A percentile compares a stretch with the other conserved stretches of the same genome.
phyloP scores from a whole-genome alignment of 2,329 filamentous ascomycete genomes.

The Peltaster fructicola region DNA sequence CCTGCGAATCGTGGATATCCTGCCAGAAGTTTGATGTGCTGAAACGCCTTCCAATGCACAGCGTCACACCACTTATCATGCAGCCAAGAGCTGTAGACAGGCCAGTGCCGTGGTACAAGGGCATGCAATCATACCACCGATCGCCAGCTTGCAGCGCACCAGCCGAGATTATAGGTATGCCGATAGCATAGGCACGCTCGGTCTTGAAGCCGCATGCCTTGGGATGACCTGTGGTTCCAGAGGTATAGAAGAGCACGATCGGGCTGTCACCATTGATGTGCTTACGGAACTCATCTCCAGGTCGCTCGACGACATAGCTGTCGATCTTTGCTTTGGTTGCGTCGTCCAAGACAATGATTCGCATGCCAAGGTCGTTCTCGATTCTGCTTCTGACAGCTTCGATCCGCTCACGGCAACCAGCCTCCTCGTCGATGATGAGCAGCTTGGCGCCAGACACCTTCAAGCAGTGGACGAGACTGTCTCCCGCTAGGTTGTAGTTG shows the following conservation, averaged over 20 bases:
- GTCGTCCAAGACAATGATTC: slow-evolving; percentile 35
- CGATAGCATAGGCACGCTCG: slow-evolving; percentile 25
- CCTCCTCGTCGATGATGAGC: slow-evolving; percentile 29
- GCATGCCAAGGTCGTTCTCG: slow-evolving; percentile 40
- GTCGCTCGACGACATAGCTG: slow-evolving; percentile 31
- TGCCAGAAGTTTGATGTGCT: slow-evolving; percentile 53
- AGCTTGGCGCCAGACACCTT: slow-evolving; percentile 23
- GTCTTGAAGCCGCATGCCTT: slow-evolving; percentile 50
- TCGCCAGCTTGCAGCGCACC: slow-evolving; percentile 30
- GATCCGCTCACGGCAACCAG: slow-evolving; percentile 37
- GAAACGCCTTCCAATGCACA: slow-evolving; percentile 50
- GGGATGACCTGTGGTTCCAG: slow-evolving; percentile 57
- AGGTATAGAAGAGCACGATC: slow-evolving; percentile 53
- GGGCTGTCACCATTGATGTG: slow-evolving; percentile 36
- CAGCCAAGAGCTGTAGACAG: slow-evolving; percentile 40
- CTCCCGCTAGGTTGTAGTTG: slow-evolving; percentile 20
- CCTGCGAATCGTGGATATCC: slow-evolving; percentile 48
- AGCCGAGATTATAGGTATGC: slow-evolving; percentile 19
- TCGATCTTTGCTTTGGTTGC: slow-evolving; percentile 30
- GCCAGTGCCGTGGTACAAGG: slow-evolving; percentile 59
- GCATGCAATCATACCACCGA: slow-evolving; percentile 63
- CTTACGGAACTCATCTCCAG: slow-evolving; percentile 37
- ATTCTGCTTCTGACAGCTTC: slow-evolving; percentile 32
- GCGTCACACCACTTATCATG: slow-evolving; percentile 36
- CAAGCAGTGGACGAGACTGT: slow-evolving; percentile 19